A percentile compares a stretch with the other conserved stretches of the same genome.
These are phyloP conservation scores for Kingdonia uniflora DNA, from an alignment of 164 flowering plant species.

Conservation along the genomic window DNA sequence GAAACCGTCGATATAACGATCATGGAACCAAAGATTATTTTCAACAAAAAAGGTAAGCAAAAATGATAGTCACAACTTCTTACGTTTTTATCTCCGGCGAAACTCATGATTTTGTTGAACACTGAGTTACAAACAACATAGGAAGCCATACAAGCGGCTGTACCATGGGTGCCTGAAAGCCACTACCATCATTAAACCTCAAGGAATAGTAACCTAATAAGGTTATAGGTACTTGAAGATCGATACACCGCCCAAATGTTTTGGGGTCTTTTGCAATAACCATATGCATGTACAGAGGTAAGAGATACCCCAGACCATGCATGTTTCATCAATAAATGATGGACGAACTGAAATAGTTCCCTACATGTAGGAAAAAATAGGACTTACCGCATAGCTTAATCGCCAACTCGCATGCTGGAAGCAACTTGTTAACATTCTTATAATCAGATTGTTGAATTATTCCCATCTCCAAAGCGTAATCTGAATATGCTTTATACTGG, in stretches of 20 bases:
- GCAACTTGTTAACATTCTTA: slow-evolving; percentile 26
- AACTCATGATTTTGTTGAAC: slow-evolving; percentile 37
- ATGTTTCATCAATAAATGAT: no score
- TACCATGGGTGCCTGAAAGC: slow-evolving; percentile 37
- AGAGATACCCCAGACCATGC: no score
- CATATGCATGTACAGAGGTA: no score
- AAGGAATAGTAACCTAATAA: no score
- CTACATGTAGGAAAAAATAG: not conserved
- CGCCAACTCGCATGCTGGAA: slow-evolving; percentile 46
- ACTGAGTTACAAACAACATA: slow-evolving; percentile 38
- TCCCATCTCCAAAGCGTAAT: slow-evolving; percentile 55
- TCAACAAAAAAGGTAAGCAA: no score
- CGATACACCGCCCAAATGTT: no score
- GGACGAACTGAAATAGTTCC: no score
- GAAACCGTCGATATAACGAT: not conserved
- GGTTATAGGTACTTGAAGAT: no score
- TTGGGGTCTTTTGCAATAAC: no score
- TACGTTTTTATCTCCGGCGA: slow-evolving; percentile 48
- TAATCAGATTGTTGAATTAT: slow-evolving; percentile 43
- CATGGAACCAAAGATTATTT: no score
- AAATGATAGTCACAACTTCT: slow-evolving; percentile 13
- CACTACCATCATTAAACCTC: not conserved
- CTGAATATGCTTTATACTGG: slow-evolving; percentile 70
- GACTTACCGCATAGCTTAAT: slow-evolving; percentile 48
- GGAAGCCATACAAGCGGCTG: slow-evolving; percentile 33